phyloP scores from a whole-genome alignment of 768 basidiomycete species.

The Megacollybia marginata region DNA sequence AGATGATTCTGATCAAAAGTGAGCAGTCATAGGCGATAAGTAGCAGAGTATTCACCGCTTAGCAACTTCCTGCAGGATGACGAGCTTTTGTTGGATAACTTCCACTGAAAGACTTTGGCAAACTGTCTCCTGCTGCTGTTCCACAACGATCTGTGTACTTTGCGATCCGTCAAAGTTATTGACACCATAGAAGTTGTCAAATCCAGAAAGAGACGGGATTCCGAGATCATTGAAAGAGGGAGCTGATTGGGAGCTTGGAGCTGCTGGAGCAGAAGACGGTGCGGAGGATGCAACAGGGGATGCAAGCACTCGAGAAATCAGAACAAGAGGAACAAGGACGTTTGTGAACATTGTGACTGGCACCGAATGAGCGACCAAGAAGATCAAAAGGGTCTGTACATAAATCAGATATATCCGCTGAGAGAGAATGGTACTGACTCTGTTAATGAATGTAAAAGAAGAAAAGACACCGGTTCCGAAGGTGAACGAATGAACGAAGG shows the following conservation, averaged over 20 bases:
- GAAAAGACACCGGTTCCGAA: constrained; percentile 15
- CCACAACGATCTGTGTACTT: constrained; percentile 9
- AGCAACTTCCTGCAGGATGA: constrained; percentile 18
- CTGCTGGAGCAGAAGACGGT: neutral
- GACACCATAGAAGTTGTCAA: constrained; percentile 8
- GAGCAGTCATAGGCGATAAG: neutral
- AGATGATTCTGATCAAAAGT: constrained; percentile 12
- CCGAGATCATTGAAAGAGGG: constrained; percentile 13
- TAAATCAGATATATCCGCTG: too few species aligned
- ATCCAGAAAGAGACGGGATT: constrained; percentile 7
- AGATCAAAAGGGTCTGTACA: constrained; percentile 5
- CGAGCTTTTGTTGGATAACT: constrained; percentile 20
- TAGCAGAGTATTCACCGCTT: constrained; percentile 12
- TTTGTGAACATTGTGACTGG: constrained; percentile 29
- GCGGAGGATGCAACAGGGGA: neutral
- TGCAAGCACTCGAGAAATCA: constrained; percentile 8
- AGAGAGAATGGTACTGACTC: too few species aligned
- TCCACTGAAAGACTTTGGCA: constrained; percentile 11
- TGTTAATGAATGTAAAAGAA: constrained; percentile 4
- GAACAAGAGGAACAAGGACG: constrained; percentile 18
- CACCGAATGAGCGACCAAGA: constrained; percentile 8
- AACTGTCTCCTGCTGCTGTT: constrained; percentile 12
- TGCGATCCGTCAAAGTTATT: constrained; percentile 13
- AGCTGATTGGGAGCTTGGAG: neutral
- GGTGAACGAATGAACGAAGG: constrained; percentile 12